Evolutionary conservation across 1,284 basidiomycete species (phyloP), one percentile per base, ranked within the genome.

Genomic region (Leucoagaricus sp.): DNA sequence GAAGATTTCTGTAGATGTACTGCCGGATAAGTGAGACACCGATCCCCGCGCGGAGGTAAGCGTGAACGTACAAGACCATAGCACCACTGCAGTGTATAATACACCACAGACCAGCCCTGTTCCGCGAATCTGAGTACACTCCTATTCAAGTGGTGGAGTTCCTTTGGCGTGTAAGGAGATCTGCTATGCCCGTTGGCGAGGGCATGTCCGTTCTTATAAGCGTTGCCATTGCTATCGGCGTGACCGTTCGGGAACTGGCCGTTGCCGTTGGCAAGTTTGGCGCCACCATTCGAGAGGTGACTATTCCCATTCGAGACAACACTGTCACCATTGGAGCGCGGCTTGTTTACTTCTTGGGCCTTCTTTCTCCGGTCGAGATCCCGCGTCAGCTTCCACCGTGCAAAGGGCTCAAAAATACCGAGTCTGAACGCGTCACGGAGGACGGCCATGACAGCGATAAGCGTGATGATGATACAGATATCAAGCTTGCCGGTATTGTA

Each of bases 51-150:
- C 8, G 34, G 21, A 28, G 29, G 21, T 23, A 10, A 21, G 19
- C 12, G 53, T 48, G 34, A 7, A 86, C 95, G 74, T 69, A 97
- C 95, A 63, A 94, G 62, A n/a, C 95, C 95, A 65, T 87, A 84
- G 21, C 72, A 71, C 82, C 88, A 96, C 62, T 87, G 89, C 6
- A 84, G 63, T 34, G 82, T 75, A 69, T 93, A 96, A 74, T 96
- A 98, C 45, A 91, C 72, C 49, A 89, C 79, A 42, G 86, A 85
- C 93, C 94, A 99, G 51, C 93, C 91, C 74, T 99, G 96, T 73
- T 98, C 96, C 3, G 94, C 93, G 68, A 98, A 98, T 59, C 96
- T 81, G 47, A 91, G 71, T 42, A 94, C 85, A 61, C 84, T 87
- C 67, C 90, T 83, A 54, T 88, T 82, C 60, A 91, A 74, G 61